Percentiles rank a stretch among this genome's conserved stretches.
These are phyloP conservation scores for Prunus fruticosa DNA, from an alignment of 306 rosid genomes.

Conservation along the genomic window DNA sequence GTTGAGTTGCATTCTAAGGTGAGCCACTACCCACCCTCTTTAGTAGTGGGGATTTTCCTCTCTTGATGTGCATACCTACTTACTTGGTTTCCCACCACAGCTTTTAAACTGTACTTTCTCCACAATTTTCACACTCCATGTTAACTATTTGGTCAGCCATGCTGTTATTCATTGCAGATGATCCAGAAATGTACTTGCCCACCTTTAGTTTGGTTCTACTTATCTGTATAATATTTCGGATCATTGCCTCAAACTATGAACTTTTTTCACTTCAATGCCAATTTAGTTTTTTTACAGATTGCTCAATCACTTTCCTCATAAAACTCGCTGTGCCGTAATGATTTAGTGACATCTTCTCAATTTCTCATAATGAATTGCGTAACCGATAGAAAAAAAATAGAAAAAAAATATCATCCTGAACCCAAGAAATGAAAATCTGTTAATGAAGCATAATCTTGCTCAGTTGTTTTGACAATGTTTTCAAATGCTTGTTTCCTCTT, in stretches of 20 bases:
- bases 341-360: background rate
- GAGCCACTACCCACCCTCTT: background rate
- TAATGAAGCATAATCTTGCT: background rate
- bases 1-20: conserved; percentile 64
- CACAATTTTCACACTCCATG: background rate
- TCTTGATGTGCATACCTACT: background rate
- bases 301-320: background rate
- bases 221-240: background rate
- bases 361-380: background rate
- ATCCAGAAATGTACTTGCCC: background rate
- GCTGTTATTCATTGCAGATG: background rate
- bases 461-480: background rate
- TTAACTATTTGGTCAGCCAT: background rate
- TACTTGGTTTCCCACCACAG: background rate
- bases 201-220: background rate
- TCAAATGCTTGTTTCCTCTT: background rate
- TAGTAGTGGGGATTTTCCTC: background rate
- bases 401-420: background rate
- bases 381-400: background rate
- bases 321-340: background rate
- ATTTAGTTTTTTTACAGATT: background rate
- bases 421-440: background rate
- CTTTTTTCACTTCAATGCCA: background rate
- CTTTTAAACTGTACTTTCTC: background rate
- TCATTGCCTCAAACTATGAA: background rate